These are phyloP conservation scores for Volvox carteri DNA, from an alignment of 163 green algal genomes.

Conservation along the genomic window DNA sequence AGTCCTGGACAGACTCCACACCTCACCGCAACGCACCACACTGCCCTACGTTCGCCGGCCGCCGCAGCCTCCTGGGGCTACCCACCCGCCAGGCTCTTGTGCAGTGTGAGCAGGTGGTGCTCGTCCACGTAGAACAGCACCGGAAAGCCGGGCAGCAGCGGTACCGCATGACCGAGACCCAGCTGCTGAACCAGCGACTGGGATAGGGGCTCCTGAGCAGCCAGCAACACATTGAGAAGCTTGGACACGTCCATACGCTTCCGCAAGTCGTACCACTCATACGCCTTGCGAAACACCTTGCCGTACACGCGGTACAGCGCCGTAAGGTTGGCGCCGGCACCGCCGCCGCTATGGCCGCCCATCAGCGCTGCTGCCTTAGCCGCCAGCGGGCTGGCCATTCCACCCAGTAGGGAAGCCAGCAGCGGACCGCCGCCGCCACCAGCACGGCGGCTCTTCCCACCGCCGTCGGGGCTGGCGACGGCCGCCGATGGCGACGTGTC, in stretches of 20 bases:
- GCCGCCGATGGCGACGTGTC: background rate
- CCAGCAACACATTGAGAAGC: slow-evolving; percentile 51
- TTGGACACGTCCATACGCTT: background rate
- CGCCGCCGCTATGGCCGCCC: too few species aligned
- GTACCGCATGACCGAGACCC: slow-evolving; percentile 7
- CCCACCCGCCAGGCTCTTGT: slow-evolving; percentile 51
- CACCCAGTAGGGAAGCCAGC: background rate
- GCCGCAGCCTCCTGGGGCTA: too few species aligned
- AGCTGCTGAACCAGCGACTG: slow-evolving; percentile 15
- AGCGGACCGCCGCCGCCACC: background rate
- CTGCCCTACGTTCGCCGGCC: too few species aligned
- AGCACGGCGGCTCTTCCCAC: background rate
- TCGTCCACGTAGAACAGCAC: slow-evolving; percentile 58
- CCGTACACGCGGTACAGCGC: slow-evolving; percentile 28
- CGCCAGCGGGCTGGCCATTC: background rate
- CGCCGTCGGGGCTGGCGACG: background rate
- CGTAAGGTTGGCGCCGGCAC: background rate
- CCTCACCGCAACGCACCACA: too few species aligned
- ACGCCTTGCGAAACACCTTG: background rate
- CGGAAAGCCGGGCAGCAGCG: slow-evolving; percentile 49
- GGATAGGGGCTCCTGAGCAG: slow-evolving; percentile 52
- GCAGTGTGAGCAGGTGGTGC: slow-evolving; percentile 57
- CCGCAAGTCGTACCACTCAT: background rate
- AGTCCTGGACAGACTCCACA: too few species aligned
- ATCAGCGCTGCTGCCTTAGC: background rate